These are phyloP conservation scores for Cercospora janseana DNA, from an alignment of 2,329 filamentous ascomycete genomes.

Conservation along the genomic window DNA sequence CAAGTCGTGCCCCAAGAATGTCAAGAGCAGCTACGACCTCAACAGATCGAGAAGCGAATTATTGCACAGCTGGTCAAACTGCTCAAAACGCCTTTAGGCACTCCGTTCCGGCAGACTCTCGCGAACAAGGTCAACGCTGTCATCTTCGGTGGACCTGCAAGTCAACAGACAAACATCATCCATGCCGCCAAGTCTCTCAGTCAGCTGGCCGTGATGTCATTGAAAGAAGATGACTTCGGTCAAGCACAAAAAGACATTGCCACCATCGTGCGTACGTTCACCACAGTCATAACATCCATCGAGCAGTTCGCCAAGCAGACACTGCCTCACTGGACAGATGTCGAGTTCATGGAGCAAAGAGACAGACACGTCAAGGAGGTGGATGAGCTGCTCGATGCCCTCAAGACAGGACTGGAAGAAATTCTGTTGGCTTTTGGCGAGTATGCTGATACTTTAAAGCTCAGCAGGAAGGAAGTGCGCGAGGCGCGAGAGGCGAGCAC, in stretches of 20 bases:
- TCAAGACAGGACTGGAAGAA: constrained; percentile 64
- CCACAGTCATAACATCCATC: constrained; percentile 64
- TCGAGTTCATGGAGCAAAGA: constrained; percentile 52
- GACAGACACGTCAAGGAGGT: constrained; percentile 60
- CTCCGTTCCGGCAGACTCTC: constrained; percentile 69
- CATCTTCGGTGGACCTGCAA: constrained; percentile 70
- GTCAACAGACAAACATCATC: constrained; percentile 65
- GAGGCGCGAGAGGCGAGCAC: constrained; percentile 62
- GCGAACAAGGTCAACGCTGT: constrained; percentile 62
- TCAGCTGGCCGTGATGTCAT: constrained; percentile 66
- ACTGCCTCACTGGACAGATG: constrained; percentile 76
- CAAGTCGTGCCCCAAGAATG: constrained; percentile 45
- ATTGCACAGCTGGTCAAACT: constrained; percentile 44
- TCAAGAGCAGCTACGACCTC: constrained; percentile 50
- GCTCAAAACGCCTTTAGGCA: constrained; percentile 57
- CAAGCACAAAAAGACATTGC: constrained; percentile 82
- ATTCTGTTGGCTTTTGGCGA: constrained; percentile 70
- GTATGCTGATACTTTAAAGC: constrained; percentile 68
- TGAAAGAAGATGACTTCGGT: constrained; percentile 79
- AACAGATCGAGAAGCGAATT: constrained; percentile 50
- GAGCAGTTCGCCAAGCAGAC: constrained; percentile 63
- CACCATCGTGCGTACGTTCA: constrained; percentile 70
- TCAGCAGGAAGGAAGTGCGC: constrained; percentile 69
- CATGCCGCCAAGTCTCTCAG: constrained; percentile 66
- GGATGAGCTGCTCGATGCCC: constrained; percentile 63